phyloP scores from a whole-genome alignment of 805 yeast genomes.

The Metschnikowia cerradonensis region DNA sequence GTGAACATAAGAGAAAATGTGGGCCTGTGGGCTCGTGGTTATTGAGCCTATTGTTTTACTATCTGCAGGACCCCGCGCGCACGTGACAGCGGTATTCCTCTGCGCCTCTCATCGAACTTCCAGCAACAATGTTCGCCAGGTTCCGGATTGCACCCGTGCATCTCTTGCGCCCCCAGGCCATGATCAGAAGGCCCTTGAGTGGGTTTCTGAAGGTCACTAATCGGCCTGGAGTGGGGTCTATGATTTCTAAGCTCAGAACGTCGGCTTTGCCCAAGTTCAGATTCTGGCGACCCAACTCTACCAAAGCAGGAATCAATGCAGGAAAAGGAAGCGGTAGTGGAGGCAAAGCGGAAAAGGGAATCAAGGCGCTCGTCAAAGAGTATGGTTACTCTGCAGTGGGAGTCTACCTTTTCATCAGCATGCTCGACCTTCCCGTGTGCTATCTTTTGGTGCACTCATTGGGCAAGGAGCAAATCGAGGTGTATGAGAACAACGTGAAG shows the following conservation, averaged over 20 bases:
- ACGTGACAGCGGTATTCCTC: not conserved
- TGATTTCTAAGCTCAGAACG: not conserved
- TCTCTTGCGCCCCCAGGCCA: not conserved
- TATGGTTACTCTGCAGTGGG: conserved; percentile 92
- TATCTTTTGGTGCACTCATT: conserved; percentile 77
- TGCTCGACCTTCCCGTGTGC: conserved; percentile 79
- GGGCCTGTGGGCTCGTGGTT: too few species aligned
- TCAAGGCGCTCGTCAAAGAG: conserved; percentile 68
- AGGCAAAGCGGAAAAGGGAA: conserved; percentile 34
- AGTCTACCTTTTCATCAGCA: conserved; percentile 70
- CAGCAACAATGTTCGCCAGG: conserved; percentile 3
- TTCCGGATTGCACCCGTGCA: conserved; percentile 8
- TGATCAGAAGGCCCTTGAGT: not conserved
- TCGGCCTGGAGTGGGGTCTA: not conserved
- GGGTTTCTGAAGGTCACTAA: not conserved
- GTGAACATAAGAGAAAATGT: not conserved
- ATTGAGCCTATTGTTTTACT: too few species aligned
- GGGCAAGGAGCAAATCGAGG: conserved; percentile 78
- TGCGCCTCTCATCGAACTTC: not conserved
- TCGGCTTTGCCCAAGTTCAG: too few species aligned
- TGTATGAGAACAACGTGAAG: conserved; percentile 59
- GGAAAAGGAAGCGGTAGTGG: too few species aligned
- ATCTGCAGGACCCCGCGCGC: not conserved
- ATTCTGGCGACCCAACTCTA: conserved; percentile 2
- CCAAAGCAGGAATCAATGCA: not conserved